Base-by-base conservation (phyloP, 345 rosid genomes). In the Nephelium lappaceum region DNA sequence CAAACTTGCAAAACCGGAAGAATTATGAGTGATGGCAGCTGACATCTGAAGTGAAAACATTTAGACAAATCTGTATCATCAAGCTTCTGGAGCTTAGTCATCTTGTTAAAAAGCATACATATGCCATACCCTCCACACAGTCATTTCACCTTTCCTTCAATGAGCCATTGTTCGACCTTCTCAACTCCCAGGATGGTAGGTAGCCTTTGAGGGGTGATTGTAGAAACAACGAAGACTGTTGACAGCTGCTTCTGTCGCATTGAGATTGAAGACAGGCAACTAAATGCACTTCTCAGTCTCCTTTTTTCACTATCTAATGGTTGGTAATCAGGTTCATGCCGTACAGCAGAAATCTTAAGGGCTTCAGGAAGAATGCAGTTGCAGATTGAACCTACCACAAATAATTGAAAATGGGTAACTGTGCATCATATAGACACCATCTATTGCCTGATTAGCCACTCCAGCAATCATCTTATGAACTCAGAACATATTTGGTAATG, bases 331-430 rank as follows among this genome's bases (percentile, higher is more conserved):
- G 96, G 90, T 41, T 94, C 94, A 16, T 89, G 92, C 25, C 73
- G 71, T 51, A 89, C 93, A 3, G 89, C 86, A 11, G 95, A 84
- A 3, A 87, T 84, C 89, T 90, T 91, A 14, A 96, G 92, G 62
- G 95, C 76, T 80, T 96, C 95, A 0, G 99, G 95, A 66, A 96
- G 98, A 47, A 96, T 78, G 84, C 97, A 96, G 82, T 91, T 96
- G 87, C 99, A 96, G 53, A 90, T 75, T 39, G 97, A 93, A 86
- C 99, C 99, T 96, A 76, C 42, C 47, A 76, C 12, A 31, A 36
- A 49, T 38, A 81, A 75, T 80, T 71, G 77, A 51, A 9, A 78
- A 76, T 2, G 81, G 76, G 19, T 71, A 76, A 18, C 41, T 27
- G 41, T 64, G 67, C 42, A 76, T 43, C 64, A 82, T 14, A 55